Evolutionary conservation across 306 rosid species (phyloP).

Genomic region (Quercus parvula): DNA sequence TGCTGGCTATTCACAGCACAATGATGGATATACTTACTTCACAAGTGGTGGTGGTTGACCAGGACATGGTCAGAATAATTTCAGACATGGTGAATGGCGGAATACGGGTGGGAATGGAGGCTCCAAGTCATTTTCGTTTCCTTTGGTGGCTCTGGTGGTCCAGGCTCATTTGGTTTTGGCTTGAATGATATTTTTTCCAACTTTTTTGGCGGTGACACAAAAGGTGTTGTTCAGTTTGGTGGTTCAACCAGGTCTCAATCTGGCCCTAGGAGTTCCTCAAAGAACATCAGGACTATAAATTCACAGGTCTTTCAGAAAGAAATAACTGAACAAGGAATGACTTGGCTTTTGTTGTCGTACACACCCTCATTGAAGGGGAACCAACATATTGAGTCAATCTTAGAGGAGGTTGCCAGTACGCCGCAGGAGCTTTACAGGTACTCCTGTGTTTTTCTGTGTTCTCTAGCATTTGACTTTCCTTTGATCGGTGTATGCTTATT

Average conservation of each 20-base stretch:
- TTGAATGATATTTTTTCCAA: conserved; percentile 59
- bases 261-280: conserved; percentile 42
- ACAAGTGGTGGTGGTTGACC: conserved; percentile 54
- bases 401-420: too few species aligned
- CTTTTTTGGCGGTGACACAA: conserved; percentile 53
- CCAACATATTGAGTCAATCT: too few species aligned
- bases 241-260: conserved; percentile 41
- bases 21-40: conserved; percentile 62
- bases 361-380: too few species aligned
- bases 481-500: too few species aligned
- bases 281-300: too few species aligned
- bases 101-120: conserved; percentile 66
- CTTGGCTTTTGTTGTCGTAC: too few species aligned
- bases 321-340: too few species aligned
- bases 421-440: too few species aligned
- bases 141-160: conserved; percentile 61
- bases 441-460: too few species aligned
- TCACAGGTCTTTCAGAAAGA: too few species aligned
- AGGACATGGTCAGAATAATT: conserved; percentile 45
- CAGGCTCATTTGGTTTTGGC: conserved; percentile 59
- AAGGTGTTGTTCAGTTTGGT: conserved; percentile 42
- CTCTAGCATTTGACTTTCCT: too few species aligned
- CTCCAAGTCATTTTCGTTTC: conserved; percentile 79
- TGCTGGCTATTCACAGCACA: conserved; percentile 58
- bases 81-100: conserved; percentile 66